Evolutionary conservation across 208 protist species (phyloP).

Genomic region (Phytomonas sp.): DNA sequence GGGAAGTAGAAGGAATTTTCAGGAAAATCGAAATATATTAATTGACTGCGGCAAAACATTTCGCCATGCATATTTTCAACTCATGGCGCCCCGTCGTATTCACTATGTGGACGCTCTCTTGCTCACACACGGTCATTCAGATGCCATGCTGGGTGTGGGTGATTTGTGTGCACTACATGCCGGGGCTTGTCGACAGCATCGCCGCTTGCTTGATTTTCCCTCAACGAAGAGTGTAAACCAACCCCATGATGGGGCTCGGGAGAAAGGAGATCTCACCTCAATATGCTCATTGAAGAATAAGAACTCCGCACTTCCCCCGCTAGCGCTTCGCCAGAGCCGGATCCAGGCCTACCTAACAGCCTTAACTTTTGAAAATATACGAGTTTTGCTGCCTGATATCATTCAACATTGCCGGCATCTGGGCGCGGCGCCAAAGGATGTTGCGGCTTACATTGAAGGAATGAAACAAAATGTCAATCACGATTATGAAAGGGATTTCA

Average conservation of each 20-base stretch:
- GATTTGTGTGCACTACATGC: constrained; percentile 83
- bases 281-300: neutral
- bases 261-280: neutral
- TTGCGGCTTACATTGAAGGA: constrained; percentile 3
- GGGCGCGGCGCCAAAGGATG: constrained; percentile 17
- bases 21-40: constrained; percentile 32
- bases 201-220: neutral
- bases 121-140: constrained; percentile 83
- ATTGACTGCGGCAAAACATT: constrained; percentile 90
- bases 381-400: constrained; percentile 37
- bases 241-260: neutral
- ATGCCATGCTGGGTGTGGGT: constrained; percentile 76
- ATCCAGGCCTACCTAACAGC: constrained; percentile 50
- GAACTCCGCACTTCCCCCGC: neutral
- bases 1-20: neutral
- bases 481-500: constrained; percentile 7
- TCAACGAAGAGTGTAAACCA: neutral
- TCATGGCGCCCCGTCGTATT: constrained; percentile 54
- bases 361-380: constrained; percentile 44
- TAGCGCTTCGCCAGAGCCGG: constrained; percentile 14
- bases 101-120: constrained; percentile 64
- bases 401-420: constrained; percentile 17
- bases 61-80: constrained; percentile 76
- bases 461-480: constrained; percentile 12
- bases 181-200: constrained; percentile 10